A percentile compares a stretch with the other conserved stretches of the same genome.
Evolutionary conservation across 75 land plant species (phyloP).

Genomic region (Selaginella moellendorffii): DNA sequence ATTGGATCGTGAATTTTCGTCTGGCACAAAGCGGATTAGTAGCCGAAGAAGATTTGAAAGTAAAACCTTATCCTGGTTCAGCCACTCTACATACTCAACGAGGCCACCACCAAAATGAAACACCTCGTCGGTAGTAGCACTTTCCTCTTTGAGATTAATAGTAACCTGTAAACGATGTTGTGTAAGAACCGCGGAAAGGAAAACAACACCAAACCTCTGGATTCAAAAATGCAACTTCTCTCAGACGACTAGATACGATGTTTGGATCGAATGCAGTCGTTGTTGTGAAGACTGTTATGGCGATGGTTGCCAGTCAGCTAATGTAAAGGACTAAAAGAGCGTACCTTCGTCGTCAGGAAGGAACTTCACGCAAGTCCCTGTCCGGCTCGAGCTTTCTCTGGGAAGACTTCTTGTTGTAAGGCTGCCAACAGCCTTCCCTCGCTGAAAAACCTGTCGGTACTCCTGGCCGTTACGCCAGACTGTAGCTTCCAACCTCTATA

Average conservation of each 20-base stretch:
- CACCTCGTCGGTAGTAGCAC: constrained; percentile 32
- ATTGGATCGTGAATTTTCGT: constrained; percentile 77
- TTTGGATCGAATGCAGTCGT: constrained; percentile 63
- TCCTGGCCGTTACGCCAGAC: constrained; percentile 2
- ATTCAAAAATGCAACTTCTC: constrained; percentile 92
- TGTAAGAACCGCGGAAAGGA: neutral
- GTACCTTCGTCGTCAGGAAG: constrained; percentile 88
- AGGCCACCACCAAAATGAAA: constrained; percentile 83
- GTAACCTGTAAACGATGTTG: constrained; percentile 39
- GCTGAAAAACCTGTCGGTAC: neutral
- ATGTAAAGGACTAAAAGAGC: neutral
- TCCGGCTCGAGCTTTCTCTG: constrained; percentile 15
- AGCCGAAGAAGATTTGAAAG: neutral
- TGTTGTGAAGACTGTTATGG: constrained; percentile 68
- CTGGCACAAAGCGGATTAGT: constrained; percentile 21
- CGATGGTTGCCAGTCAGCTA: neutral
- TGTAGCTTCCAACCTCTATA: constrained; percentile 25
- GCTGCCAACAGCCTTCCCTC: neutral
- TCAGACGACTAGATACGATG: constrained; percentile 67
- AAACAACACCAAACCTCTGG: constrained; percentile 46
- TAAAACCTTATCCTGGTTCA: constrained; percentile 79
- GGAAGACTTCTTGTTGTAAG: neutral
- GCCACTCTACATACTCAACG: constrained; percentile 77
- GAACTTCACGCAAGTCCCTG: constrained; percentile 73
- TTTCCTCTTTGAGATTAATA: constrained; percentile 52